A percentile compares a stretch with the other conserved stretches of the same genome.
Evolutionary conservation across 768 basidiomycete genomes (phyloP).

Genomic region (Tricholoma terreum): DNA sequence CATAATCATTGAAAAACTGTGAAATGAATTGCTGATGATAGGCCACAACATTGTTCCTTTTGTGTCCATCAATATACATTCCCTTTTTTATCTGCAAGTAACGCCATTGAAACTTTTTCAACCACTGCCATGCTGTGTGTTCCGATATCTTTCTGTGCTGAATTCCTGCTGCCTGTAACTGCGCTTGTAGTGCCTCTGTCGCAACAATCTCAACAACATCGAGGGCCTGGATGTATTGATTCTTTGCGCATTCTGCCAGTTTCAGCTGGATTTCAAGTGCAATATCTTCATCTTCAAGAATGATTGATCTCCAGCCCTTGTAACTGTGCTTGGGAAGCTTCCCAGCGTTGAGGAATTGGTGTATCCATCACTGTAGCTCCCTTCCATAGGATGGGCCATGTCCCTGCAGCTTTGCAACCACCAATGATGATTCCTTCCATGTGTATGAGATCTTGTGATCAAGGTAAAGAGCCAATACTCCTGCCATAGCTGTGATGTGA

Average conservation of each 20-base stretch:
- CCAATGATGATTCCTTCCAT: not conserved
- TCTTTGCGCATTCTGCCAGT: not conserved
- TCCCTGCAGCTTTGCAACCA: not conserved
- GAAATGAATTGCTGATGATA: slow-evolving; percentile 8
- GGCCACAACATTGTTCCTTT: too few relatives aligned
- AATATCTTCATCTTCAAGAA: not conserved
- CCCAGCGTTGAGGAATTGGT: too few relatives aligned
- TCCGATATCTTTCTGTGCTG: not conserved
- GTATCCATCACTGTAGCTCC: not conserved
- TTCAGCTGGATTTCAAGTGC: not conserved
- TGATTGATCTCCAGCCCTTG: not conserved
- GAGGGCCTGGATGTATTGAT: not conserved
- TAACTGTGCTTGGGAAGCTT: not conserved
- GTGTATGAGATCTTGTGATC: not conserved
- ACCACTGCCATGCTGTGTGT: not conserved
- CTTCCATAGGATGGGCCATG: not conserved
- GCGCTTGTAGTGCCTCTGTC: not conserved
- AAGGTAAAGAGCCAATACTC: not conserved
- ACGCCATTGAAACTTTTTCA: slow-evolving; percentile 28
- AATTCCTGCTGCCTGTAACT: not conserved
- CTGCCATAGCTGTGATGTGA: not conserved
- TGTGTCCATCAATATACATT: too few relatives aligned
- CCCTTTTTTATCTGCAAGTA: too few relatives aligned
- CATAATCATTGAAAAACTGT: not conserved
- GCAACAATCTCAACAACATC: not conserved